Evolutionary conservation across 2,329 filamentous ascomycete genomes (phyloP).

Genomic region (Fusarium mundagurra): DNA sequence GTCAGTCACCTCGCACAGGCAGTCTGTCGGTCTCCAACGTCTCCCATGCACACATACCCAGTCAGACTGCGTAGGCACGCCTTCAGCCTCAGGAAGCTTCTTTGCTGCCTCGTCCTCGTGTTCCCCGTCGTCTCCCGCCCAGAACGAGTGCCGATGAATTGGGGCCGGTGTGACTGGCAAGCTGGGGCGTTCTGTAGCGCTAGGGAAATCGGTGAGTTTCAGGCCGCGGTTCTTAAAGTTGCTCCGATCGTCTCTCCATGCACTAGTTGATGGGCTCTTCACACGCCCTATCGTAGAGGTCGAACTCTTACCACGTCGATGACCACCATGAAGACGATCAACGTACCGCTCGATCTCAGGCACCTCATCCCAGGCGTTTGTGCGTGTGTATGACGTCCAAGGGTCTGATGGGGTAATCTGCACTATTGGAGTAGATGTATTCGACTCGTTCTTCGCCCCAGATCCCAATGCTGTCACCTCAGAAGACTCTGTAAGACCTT

Average conservation of each 20-base stretch:
- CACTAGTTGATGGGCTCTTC: conserved; percentile 27
- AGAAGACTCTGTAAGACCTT: conserved; percentile 46
- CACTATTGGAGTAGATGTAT: conserved; percentile 61
- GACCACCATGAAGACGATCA: conserved; percentile 76
- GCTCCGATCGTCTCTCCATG: conserved; percentile 18
- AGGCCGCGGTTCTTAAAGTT: conserved; percentile 53
- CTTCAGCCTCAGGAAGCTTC: conserved; percentile 78
- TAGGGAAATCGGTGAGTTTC: conserved; percentile 88
- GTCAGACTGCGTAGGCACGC: conserved; percentile 86
- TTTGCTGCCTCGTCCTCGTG: conserved; percentile 61
- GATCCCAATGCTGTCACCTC: conserved; percentile 47
- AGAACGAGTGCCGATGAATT: conserved; percentile 74
- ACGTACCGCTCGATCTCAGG: conserved; percentile 91
- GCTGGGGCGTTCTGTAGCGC: conserved; percentile 82
- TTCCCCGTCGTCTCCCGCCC: conserved; percentile 61
- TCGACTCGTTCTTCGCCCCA: conserved; percentile 51
- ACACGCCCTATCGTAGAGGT: conserved; percentile 30
- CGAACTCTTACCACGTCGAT: conserved; percentile 54
- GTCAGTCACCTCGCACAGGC: conserved; percentile 67
- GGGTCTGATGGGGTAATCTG: conserved; percentile 62
- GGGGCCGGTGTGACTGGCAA: conserved; percentile 91
- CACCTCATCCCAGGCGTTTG: conserved; percentile 93
- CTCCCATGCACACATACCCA: conserved; percentile 85
- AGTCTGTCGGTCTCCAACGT: conserved; percentile 60
- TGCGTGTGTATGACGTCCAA: conserved; percentile 78